Evolutionary conservation across 2,329 filamentous ascomycete species (phyloP), one percentile per base, ranked within the genome.

Genomic region (Keithomyces neogunnii): DNA sequence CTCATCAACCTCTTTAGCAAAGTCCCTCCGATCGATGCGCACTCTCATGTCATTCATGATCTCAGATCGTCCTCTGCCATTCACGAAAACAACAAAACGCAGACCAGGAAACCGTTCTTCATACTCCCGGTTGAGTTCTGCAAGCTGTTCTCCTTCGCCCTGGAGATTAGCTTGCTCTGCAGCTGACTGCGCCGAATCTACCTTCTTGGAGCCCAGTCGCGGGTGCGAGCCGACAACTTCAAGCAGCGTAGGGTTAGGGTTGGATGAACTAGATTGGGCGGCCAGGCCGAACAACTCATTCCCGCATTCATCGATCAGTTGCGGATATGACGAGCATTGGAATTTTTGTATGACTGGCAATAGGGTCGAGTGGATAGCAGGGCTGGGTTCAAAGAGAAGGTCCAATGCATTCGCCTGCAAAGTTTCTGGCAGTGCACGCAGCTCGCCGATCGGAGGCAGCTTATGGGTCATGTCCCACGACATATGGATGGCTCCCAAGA

Each of bases 41-140:
- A 69, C 66, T 55, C 78, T 78, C 88, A 96, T 95, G 61, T 96
- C 84, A 55, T 81, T 75, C 85, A 96, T 89, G 51, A 96, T 85
- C 55, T 81, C 79, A 2, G 79, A 76, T 51, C 89, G 76, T 40
- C 80, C 77, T 45, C 91, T 78, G 1, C 89, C 89, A 65, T 95
- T 91, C 51, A 96, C 92, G 66, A 96, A 96, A 19, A 92, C 88
- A 63, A 96, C 89, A 73, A 95, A 96, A 68, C 86, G 77, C 63
- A 96, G 66, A 0, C 91, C 89, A 0, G 89, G 89, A 66, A 92
- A 96, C 51, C 61, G 76, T n/a, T 72, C 72, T 67, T 96, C 91
- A 64, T 96, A 96, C 67, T 88, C 81, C 9, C 68, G 69, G 63
- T 96, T 96, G 60, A 96, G 68, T 32, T 62, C 64, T 5, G 71